Percentiles rank a stretch among this genome's conserved stretches.
phyloP scores from a whole-genome alignment of 441 rosid species.

The Geranium incanum region DNA sequence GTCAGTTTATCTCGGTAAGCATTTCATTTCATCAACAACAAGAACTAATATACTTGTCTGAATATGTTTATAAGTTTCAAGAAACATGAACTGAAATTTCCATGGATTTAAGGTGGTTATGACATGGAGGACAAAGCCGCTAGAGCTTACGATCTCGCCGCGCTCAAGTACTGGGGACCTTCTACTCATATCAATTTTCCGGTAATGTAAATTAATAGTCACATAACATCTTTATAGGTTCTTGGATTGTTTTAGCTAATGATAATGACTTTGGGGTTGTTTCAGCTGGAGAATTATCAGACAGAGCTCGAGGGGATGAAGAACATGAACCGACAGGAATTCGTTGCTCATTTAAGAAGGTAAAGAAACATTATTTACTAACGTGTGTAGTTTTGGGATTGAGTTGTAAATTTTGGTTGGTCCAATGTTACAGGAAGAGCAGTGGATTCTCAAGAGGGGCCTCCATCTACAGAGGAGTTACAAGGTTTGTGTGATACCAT shows the following conservation, averaged over 20 bases:
- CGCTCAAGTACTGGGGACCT: slow-evolving; percentile 98
- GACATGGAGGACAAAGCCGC: slow-evolving; percentile 98
- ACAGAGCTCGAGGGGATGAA: slow-evolving; percentile 83
- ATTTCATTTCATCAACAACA: background rate
- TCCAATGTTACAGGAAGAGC: slow-evolving; percentile 38
- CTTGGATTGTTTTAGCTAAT: background rate
- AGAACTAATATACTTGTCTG: background rate
- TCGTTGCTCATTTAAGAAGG: slow-evolving; percentile 88
- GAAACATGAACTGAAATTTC: background rate
- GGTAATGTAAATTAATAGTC: slow-evolving; percentile 22
- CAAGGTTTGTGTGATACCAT: slow-evolving; percentile 36
- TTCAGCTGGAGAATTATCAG: slow-evolving; percentile 64
- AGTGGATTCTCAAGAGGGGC: slow-evolving; percentile 81
- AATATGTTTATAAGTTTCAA: background rate
- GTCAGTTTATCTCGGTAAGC: slow-evolving; percentile 78
- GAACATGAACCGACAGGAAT: slow-evolving; percentile 82
- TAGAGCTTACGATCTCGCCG: slow-evolving; percentile 93
- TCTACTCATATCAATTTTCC: slow-evolving; percentile 83
- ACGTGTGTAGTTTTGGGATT: background rate
- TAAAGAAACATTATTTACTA: slow-evolving; percentile 17
- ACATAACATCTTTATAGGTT: background rate
- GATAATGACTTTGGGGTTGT: background rate
- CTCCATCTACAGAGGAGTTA: slow-evolving; percentile 69
- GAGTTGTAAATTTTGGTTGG: background rate
- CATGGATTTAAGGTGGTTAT: slow-evolving; percentile 59